A percentile compares a stretch with the other conserved stretches of the same genome.
Evolutionary conservation across 305 asterid genomes (phyloP).

Genomic region (Solanum hybrid): DNA sequence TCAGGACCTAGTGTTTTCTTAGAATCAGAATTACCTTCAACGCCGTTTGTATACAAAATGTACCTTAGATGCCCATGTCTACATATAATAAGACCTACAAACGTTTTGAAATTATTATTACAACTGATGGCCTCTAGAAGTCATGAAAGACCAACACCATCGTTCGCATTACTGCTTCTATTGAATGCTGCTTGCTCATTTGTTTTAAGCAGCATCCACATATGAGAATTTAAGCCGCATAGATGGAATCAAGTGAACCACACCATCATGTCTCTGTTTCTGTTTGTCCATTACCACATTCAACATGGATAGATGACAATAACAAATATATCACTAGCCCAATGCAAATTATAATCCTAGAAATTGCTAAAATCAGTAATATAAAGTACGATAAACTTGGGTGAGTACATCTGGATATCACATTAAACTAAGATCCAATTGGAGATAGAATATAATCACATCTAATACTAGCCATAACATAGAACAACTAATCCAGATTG

Average conservation of each 20-base stretch:
- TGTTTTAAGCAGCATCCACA: background rate
- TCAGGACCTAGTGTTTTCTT: background rate
- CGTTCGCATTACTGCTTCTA: background rate
- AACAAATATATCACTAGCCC: background rate
- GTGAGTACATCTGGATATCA: background rate
- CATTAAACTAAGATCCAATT: background rate
- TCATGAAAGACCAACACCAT: background rate
- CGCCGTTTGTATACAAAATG: background rate
- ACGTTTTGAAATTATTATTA: background rate
- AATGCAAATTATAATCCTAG: background rate
- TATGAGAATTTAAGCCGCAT: background rate
- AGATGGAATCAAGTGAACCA: background rate
- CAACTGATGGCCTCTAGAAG: background rate
- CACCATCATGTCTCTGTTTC: background rate
- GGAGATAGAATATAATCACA: background rate
- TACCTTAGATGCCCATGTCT: background rate
- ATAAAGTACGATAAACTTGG: background rate
- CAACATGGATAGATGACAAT: background rate
- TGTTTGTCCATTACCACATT: background rate
- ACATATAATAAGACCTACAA: background rate
- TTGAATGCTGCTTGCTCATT: background rate
- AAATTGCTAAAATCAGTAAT: background rate
- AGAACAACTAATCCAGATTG: background rate
- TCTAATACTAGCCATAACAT: background rate
- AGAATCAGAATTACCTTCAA: background rate